Evolutionary conservation across 2,329 filamentous ascomycete genomes (phyloP).

Genomic region (Pseudocercospora macadamiae): DNA sequence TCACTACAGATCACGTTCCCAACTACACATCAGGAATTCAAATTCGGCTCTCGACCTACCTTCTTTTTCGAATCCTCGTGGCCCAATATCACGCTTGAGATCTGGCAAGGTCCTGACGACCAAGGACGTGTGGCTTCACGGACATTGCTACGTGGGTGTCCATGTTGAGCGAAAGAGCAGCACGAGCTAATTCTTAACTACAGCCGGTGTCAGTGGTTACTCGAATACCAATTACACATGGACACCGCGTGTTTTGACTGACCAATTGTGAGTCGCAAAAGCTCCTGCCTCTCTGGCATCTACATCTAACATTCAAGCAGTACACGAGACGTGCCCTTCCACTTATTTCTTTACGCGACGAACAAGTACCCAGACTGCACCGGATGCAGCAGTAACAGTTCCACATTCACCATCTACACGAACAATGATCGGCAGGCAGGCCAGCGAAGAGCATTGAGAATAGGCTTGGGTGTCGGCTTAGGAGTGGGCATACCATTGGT

Average conservation of each 20-base stretch:
- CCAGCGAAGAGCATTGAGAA: background rate
- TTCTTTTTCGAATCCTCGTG: background rate
- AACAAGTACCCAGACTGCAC: slow-evolving; percentile 3
- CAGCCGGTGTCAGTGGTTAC: background rate
- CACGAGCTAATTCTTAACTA: background rate
- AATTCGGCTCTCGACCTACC: background rate
- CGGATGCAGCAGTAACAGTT: slow-evolving; percentile 3
- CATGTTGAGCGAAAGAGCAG: background rate
- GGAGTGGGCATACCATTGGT: slow-evolving; percentile 1
- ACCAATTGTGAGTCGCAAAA: background rate
- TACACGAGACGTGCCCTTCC: background rate
- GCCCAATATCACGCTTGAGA: slow-evolving; percentile 2
- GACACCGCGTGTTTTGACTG: background rate
- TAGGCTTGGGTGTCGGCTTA: background rate
- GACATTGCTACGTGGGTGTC: background rate
- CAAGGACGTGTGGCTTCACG: background rate
- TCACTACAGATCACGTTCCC: background rate
- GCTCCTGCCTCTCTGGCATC: too few relatives aligned
- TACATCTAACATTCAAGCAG: too few relatives aligned
- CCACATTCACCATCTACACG: background rate
- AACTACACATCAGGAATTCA: background rate
- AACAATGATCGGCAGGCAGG: background rate
- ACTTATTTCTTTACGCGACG: slow-evolving; percentile 1
- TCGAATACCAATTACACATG: background rate
- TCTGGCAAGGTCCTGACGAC: slow-evolving; percentile 2